Conservation (phyloP, 2,329 filamentous ascomycete species). For the Lasiodiplodia citricola region DNA sequence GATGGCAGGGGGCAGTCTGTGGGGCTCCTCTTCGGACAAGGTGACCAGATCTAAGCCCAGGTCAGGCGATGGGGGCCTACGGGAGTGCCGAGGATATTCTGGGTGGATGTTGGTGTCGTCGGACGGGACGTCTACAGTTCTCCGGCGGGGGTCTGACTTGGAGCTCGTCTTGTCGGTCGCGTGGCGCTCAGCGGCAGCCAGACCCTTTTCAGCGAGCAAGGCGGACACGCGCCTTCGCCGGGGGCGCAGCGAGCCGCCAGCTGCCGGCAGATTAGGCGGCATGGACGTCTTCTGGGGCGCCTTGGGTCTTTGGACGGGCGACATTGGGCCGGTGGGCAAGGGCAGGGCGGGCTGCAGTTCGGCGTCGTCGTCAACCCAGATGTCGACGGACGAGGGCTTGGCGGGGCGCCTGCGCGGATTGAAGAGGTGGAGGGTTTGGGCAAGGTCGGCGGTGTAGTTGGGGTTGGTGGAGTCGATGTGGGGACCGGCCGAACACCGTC, state of each 20-base stretch:
- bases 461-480: constrained; percentile 41
- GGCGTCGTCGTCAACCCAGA: constrained; percentile 44
- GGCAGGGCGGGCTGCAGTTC: not conserved
- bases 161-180: constrained; percentile 32
- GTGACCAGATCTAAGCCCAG: constrained; percentile 46
- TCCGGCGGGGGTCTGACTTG: constrained; percentile 47
- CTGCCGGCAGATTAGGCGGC: constrained; percentile 23
- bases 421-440: constrained; percentile 36
- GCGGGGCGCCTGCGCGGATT: constrained; percentile 41
- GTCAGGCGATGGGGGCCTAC: constrained; percentile 42
- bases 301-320: constrained; percentile 32
- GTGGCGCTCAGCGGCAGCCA: constrained; percentile 26
- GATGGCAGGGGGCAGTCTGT: constrained; percentile 34
- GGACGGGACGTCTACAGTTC: constrained; percentile 58
- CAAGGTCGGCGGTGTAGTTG: constrained; percentile 46
- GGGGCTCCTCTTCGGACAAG: constrained; percentile 45
- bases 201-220: constrained; percentile 33
- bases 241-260: constrained; percentile 31
- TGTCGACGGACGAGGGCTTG: constrained; percentile 38
- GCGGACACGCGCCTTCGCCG: constrained; percentile 45
- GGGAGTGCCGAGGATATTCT: constrained; percentile 40
- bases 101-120: constrained; percentile 61
- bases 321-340: constrained; percentile 33
- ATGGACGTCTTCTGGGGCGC: constrained; percentile 39
- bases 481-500: constrained; percentile 9